A percentile compares a stretch with the other conserved stretches of the same genome.
These are phyloP conservation scores for Elymus sibiricus DNA, from an alignment of 176 grass and related monocot genomes.

Conservation along the genomic window DNA sequence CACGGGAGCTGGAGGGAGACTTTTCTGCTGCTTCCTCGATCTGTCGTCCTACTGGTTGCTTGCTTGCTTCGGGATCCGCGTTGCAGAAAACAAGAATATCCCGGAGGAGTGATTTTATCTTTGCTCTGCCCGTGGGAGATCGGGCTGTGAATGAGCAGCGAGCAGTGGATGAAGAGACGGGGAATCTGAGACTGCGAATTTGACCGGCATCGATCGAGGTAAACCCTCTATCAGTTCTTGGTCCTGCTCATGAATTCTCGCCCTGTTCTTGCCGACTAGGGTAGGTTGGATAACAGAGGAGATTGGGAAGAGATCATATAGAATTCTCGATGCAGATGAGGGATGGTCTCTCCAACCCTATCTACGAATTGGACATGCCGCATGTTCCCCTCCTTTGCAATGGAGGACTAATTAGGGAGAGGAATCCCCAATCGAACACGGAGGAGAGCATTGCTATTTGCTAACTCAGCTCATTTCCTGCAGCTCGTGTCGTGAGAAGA, in stretches of 20 bases:
- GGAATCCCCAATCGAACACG: not conserved
- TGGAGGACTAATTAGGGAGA: not conserved
- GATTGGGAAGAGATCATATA: not conserved
- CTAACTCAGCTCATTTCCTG: not conserved
- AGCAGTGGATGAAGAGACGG: not conserved
- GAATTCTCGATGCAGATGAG: not conserved
- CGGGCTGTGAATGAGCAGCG: not conserved
- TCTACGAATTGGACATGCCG: no score
- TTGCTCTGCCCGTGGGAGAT: not conserved
- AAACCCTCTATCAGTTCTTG: not conserved
- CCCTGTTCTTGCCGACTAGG: not conserved
- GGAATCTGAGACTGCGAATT: not conserved
- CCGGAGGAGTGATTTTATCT: not conserved
- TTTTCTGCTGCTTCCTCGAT: not conserved
- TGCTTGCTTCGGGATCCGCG: not conserved
- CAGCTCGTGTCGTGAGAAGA: not conserved
- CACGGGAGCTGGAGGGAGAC: not conserved
- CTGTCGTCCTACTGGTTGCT: slow-evolving; percentile 1
- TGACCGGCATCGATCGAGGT: not conserved
- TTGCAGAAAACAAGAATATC: not conserved
- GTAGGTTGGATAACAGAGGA: not conserved
- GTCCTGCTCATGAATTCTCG: not conserved
- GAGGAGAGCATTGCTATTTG: not conserved
- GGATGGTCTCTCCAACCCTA: not conserved
- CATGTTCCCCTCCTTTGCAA: no score